phyloP scores from a whole-genome alignment of 345 rosid species.

The Syzygium jambos region DNA sequence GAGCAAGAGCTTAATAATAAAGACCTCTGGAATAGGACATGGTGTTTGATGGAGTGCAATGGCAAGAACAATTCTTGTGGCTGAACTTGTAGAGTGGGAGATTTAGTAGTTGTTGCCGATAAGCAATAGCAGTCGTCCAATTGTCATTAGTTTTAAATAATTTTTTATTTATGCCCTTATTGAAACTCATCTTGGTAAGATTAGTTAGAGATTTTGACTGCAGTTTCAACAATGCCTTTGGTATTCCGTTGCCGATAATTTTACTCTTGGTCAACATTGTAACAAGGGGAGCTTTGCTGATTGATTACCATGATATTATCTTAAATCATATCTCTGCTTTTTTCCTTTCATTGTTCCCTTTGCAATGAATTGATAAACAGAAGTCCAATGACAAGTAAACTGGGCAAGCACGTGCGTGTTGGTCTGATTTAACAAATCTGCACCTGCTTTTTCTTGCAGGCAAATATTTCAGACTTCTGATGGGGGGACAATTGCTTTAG shows the following conservation, averaged over 20 bases:
- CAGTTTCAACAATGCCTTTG: neutral
- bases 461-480: conserved; percentile 63
- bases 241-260: neutral
- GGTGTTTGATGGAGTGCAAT: neutral
- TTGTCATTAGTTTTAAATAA: neutral
- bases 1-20: neutral
- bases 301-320: neutral
- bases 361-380: neutral
- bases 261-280: neutral
- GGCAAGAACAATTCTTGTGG: neutral
- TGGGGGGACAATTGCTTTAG: conserved; percentile 88
- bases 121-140: neutral
- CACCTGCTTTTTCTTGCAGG: conserved; percentile 19
- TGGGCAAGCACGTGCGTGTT: neutral
- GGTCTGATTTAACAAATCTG: neutral
- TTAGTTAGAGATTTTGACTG: neutral
- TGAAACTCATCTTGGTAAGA: neutral
- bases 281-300: neutral
- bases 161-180: neutral
- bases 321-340: neutral
- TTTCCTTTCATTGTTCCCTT: neutral
- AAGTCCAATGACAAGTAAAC: neutral
- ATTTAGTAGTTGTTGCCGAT: neutral
- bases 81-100: neutral
- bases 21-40: neutral